Evolutionary conservation across 306 rosid species (phyloP).

Genomic region (Abrus pulchellus): DNA sequence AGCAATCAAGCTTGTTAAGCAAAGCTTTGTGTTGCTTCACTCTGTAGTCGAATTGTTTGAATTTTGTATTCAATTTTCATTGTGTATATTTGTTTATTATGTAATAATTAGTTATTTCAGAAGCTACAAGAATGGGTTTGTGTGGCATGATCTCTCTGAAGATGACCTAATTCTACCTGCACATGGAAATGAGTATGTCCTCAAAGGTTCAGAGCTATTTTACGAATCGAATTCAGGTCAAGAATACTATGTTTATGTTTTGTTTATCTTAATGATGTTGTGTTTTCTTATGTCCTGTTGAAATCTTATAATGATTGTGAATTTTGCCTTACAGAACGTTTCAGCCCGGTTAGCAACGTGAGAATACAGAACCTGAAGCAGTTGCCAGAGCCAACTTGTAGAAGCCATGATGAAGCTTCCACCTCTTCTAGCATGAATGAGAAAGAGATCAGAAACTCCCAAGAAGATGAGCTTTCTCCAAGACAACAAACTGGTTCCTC

Average conservation of each 20-base stretch:
- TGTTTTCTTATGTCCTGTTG: slow-evolving; percentile 17
- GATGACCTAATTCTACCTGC: slow-evolving; percentile 85
- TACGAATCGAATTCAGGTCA: slow-evolving; percentile 83
- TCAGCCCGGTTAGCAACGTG: slow-evolving; percentile 62
- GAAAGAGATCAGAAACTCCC: slow-evolving; percentile 72
- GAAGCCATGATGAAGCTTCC: slow-evolving; percentile 81
- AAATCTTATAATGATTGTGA: slow-evolving; percentile 34
- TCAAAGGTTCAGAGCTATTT: slow-evolving; percentile 95
- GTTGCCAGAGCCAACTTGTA: slow-evolving; percentile 74
- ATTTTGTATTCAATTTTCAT: slow-evolving; percentile 13
- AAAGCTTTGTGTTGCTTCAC: slow-evolving; percentile 23
- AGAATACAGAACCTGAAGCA: slow-evolving; percentile 74
- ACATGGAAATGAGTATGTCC: slow-evolving; percentile 90
- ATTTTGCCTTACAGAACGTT: slow-evolving; percentile 58
- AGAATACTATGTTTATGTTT: slow-evolving; percentile 5
- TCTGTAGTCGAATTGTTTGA: neutral
- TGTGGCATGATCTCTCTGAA: slow-evolving; percentile 95
- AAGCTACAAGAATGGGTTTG: slow-evolving; percentile 90
- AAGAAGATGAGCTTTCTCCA: slow-evolving; percentile 76
- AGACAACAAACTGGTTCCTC: slow-evolving; percentile 61
- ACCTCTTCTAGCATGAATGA: slow-evolving; percentile 86
- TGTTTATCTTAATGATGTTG: slow-evolving; percentile 22
- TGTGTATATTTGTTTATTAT: slow-evolving; percentile 30
- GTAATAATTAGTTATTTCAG: slow-evolving; percentile 51
- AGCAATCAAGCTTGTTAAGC: slow-evolving; percentile 6